phyloP scores from a whole-genome alignment of 148 eudicot species.

The Rhododendron henanense region DNA sequence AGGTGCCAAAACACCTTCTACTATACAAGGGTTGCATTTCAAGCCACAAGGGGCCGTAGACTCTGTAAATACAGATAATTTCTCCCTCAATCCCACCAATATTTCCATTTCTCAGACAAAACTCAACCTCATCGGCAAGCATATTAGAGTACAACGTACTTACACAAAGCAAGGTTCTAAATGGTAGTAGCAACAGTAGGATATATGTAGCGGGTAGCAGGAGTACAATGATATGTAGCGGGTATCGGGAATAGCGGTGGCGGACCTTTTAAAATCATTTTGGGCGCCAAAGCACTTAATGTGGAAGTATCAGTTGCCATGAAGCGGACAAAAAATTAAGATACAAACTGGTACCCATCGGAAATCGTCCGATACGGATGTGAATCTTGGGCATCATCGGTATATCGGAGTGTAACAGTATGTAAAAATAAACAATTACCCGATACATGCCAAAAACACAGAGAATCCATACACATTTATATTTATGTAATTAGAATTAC shows the following conservation, averaged over 20 bases:
- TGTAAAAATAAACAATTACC: too few species aligned
- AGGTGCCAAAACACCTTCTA: neutral
- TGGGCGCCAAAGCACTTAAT: neutral
- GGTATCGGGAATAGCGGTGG: neutral
- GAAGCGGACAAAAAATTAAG: neutral
- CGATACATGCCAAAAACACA: neutral
- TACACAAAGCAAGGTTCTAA: neutral
- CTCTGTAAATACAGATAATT: neutral
- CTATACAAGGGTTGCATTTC: neutral
- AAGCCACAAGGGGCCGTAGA: neutral
- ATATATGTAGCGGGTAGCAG: neutral
- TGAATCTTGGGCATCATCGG: neutral
- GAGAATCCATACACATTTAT: neutral
- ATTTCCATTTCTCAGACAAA: neutral
- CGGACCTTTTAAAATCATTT: neutral
- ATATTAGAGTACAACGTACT: neutral
- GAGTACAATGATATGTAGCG: neutral
- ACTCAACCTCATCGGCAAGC: neutral
- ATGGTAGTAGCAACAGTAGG: neutral
- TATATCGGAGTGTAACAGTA: neutral
- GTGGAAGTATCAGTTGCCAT: neutral
- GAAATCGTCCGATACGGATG: neutral
- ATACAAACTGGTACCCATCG: neutral
- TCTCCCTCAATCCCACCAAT: neutral
- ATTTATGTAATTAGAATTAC: slow-evolving; percentile 20